These are phyloP conservation scores for Xylaria sp. DNA, from an alignment of 2,329 filamentous ascomycete species.

Conservation along the genomic window DNA sequence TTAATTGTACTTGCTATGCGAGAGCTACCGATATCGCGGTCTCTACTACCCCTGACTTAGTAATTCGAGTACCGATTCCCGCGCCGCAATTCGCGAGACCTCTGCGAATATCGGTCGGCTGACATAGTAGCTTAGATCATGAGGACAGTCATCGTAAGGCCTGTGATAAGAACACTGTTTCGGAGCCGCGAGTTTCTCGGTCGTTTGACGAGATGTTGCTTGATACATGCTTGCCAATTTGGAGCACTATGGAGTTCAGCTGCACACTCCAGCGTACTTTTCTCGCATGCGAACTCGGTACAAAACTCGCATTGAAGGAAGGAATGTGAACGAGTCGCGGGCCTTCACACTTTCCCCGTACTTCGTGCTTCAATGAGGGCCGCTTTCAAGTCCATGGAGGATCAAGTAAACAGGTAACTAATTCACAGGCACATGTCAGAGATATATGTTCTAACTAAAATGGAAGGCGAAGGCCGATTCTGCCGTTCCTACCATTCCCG, in stretches of 20 bases:
- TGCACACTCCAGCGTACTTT: neutral
- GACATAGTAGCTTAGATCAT: neutral
- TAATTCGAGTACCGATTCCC: neutral
- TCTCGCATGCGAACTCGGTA: neutral
- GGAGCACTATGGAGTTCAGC: constrained; percentile 27
- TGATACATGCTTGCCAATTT: neutral
- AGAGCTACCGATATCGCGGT: neutral
- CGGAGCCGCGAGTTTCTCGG: too few species aligned
- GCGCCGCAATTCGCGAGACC: neutral
- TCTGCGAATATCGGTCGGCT: neutral
- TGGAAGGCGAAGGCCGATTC: constrained; percentile 14
- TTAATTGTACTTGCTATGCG: neutral
- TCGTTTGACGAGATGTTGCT: neutral
- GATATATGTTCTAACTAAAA: neutral
- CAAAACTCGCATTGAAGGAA: too few species aligned
- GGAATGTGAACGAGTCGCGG: too few species aligned
- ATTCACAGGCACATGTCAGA: neutral
- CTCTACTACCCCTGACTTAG: too few species aligned
- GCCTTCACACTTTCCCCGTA: too few species aligned
- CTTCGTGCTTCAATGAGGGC: too few species aligned
- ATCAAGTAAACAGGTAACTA: too few species aligned
- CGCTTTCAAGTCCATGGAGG: too few species aligned
- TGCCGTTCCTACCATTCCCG: neutral
- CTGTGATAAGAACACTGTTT: too few species aligned
- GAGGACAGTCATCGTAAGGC: neutral